Evolutionary conservation across 306 rosid species (phyloP), one percentile per base, ranked within the genome.

Genomic region (Quercus glauca): DNA sequence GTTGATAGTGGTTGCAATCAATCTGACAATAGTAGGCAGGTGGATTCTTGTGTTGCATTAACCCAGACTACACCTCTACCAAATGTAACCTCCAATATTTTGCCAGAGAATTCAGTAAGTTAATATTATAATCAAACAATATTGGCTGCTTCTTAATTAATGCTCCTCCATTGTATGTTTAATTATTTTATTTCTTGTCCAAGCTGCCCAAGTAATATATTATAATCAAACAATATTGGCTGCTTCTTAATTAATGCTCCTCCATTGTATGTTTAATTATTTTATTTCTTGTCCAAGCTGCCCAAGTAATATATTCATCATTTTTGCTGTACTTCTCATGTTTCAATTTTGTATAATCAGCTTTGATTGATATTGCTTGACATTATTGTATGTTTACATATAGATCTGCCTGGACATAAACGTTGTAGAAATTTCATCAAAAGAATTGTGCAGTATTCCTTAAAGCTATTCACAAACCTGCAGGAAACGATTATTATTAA

Each of bases 81-180:
- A 83, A 85, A 82, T 86, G 51, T 78, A 70, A 77, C 71, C 73
- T 81, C 91, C 74, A 87, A 29, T 79, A 69, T 65, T 71, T 71
- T 81, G 63, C 84, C 83, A 45, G 78, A 78, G 73, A 83, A 83
- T 45, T 58, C 78, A 8, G 98, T 91, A 90, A 91, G 98, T 84
- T 80, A 69, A 23, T 73, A 57, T 69, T 73, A 77, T 64, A 64
- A 29, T 70, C 23, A 19, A 71, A 49, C 51, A 15, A 52, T 52
- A 74, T 68, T 77, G 80, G 23, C 74, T 71, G 55, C 75, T 75
- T 59, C 45, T 88, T 51, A 15, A 65, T 64, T 60, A 69, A 72
- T 82, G 69, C 26, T 18, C 65, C 41, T 63, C 11, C 72, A n/a
- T n/a, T n/a, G n/a, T n/a, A n/a, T n/a, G n/a, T n/a, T n/a, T n/a